Evolutionary conservation across 306 rosid species (phyloP).

Genomic region (Lathyrus tuberosus): DNA sequence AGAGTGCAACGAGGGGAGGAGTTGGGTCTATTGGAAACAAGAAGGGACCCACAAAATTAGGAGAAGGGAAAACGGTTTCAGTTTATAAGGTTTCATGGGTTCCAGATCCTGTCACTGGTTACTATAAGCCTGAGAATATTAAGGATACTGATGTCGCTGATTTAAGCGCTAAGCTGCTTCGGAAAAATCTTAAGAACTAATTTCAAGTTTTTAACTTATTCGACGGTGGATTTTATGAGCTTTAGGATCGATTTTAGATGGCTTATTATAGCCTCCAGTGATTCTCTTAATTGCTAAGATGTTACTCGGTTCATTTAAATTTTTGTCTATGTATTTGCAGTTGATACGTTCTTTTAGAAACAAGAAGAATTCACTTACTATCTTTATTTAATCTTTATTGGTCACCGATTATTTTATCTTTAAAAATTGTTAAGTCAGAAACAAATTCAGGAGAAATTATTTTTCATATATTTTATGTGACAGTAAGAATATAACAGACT

Average conservation of each 20-base stretch:
- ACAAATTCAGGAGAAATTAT: too few relatives aligned
- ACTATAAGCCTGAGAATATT: conserved; percentile 71
- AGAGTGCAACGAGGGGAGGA: conserved; percentile 51
- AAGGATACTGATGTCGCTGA: conserved; percentile 77
- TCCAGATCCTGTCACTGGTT: conserved; percentile 89
- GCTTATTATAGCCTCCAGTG: background rate
- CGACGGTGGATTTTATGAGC: background rate
- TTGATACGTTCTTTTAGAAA: too few relatives aligned
- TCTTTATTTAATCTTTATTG: too few relatives aligned
- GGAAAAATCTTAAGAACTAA: conserved; percentile 44
- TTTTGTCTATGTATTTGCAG: too few relatives aligned
- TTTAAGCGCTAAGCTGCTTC: conserved; percentile 63
- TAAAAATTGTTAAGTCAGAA: too few relatives aligned
- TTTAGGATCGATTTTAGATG: background rate
- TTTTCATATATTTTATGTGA: too few relatives aligned
- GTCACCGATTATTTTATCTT: too few relatives aligned
- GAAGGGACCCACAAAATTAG: conserved; percentile 45
- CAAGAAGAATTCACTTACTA: too few relatives aligned
- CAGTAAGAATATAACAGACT: too few relatives aligned
- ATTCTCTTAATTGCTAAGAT: background rate
- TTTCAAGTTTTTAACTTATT: background rate
- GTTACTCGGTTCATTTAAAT: background rate
- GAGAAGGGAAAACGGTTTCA: conserved; percentile 41
- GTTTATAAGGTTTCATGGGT: conserved; percentile 76
- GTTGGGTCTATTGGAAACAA: conserved; percentile 34